Conservation (phyloP, 2,329 filamentous ascomycete genomes). For the Arachnopeziza araneosa region DNA sequence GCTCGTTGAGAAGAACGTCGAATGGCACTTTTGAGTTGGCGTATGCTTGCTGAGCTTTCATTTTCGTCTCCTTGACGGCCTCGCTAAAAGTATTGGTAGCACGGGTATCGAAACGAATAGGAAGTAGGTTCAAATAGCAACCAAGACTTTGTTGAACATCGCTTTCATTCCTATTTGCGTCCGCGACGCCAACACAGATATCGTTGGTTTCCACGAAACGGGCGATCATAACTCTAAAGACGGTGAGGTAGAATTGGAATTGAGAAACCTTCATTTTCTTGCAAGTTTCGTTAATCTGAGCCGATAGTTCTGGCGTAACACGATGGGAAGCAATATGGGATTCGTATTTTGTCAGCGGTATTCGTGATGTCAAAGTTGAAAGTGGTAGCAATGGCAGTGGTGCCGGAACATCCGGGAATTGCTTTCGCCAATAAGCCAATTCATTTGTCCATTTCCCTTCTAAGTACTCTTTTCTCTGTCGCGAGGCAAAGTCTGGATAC, state of each 20-base stretch:
- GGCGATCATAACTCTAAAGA: not conserved
- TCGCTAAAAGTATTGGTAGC: conserved; percentile 20
- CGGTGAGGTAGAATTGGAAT: not conserved
- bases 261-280: not conserved
- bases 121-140: conserved; percentile 42
- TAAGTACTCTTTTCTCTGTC: not conserved
- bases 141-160: conserved; percentile 35
- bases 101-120: conserved; percentile 34
- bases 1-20: conserved; percentile 40
- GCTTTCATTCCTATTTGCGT: not conserved
- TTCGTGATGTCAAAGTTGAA: too few relatives aligned
- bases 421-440: not conserved
- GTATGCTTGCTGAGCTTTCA: conserved; percentile 34
- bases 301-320: not conserved
- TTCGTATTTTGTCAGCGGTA: not conserved
- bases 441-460: not conserved
- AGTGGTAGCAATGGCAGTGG: too few relatives aligned
- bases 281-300: not conserved
- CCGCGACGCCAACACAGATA: not conserved
- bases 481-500: not conserved
- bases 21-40: conserved; percentile 42
- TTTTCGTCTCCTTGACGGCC: conserved; percentile 17
- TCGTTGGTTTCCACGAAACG: not conserved
- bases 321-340: not conserved
- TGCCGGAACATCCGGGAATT: not conserved